Conservation (phyloP, 2,329 filamentous ascomycete genomes). For the Ophidiomyces ophidiicola region DNA sequence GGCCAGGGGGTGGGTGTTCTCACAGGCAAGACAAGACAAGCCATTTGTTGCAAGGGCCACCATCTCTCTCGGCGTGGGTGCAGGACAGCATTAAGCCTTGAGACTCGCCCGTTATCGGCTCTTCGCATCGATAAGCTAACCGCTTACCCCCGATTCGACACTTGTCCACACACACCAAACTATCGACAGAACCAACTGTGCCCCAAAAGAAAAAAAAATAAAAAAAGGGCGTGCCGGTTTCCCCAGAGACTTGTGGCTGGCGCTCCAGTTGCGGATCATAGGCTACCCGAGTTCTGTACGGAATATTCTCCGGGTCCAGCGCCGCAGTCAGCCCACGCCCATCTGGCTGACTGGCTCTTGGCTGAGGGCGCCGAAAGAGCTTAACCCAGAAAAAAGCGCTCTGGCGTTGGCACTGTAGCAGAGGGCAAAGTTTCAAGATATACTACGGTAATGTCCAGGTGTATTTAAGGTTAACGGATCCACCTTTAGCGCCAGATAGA, state of each 20-base stretch:
- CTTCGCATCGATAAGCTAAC: too few relatives aligned
- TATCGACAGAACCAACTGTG: too few relatives aligned
- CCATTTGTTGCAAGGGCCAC: too few relatives aligned
- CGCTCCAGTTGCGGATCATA: not conserved
- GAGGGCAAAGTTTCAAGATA: not conserved
- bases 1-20: too few relatives aligned
- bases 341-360: not conserved
- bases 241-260: not conserved
- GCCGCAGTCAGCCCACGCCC: not conserved
- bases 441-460: too few relatives aligned
- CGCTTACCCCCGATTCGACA: too few relatives aligned
- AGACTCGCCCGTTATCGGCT: too few relatives aligned
- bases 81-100: too few relatives aligned
- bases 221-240: not conserved
- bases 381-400: not conserved
- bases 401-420: not conserved
- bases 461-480: not conserved
- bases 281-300: not conserved
- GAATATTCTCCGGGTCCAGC: not conserved
- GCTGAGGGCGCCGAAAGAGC: slow-evolving; percentile 4
- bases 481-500: not conserved
- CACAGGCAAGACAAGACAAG: too few relatives aligned
- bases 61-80: too few relatives aligned
- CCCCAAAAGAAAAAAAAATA: not conserved
- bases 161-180: too few relatives aligned